These are phyloP conservation scores for Hansfordia pulvinata DNA, from an alignment of 2,329 filamentous ascomycete genomes.

Conservation along the genomic window DNA sequence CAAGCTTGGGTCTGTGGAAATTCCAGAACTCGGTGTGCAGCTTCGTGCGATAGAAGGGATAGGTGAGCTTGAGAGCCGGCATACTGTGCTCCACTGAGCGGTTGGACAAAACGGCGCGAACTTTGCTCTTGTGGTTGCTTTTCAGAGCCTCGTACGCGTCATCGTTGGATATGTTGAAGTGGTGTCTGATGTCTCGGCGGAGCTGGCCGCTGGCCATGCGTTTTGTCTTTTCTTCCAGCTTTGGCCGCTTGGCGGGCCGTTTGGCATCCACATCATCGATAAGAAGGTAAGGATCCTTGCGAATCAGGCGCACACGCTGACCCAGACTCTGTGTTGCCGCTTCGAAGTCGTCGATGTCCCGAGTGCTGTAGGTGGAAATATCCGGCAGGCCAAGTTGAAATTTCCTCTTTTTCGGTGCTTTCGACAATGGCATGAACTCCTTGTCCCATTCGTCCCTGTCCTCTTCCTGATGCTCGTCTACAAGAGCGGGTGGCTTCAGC, in stretches of 20 bases:
- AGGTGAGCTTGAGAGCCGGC: conserved; percentile 81
- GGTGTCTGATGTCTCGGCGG: conserved; percentile 58
- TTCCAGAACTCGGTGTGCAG: conserved; percentile 59
- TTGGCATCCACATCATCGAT: conserved; percentile 63
- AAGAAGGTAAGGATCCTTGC: conserved; percentile 78
- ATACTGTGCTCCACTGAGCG: conserved; percentile 89
- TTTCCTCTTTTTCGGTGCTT: conserved; percentile 46
- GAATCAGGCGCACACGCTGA: conserved; percentile 69
- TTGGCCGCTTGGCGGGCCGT: conserved; percentile 45
- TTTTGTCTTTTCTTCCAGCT: conserved; percentile 42
- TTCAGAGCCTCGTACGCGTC: conserved; percentile 91
- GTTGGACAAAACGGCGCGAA: conserved; percentile 81
- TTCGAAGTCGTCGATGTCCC: conserved; percentile 72
- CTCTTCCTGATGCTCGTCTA: conserved; percentile 24
- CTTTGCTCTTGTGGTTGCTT: conserved; percentile 92
- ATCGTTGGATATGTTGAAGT: conserved; percentile 95
- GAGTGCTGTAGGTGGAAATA: conserved; percentile 46
- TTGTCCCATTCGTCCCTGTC: conserved; percentile 51
- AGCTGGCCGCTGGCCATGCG: conserved; percentile 56
- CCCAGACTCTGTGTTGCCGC: conserved; percentile 57
- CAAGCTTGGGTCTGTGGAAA: conserved; percentile 52
- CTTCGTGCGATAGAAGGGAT: conserved; percentile 90
- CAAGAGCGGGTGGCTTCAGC: conserved; percentile 24
- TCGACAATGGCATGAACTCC: conserved; percentile 38
- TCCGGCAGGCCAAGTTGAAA: conserved; percentile 44